Evolutionary conservation across 768 basidiomycete species (phyloP).

Genomic region (Pleurotus tuber-regium): DNA sequence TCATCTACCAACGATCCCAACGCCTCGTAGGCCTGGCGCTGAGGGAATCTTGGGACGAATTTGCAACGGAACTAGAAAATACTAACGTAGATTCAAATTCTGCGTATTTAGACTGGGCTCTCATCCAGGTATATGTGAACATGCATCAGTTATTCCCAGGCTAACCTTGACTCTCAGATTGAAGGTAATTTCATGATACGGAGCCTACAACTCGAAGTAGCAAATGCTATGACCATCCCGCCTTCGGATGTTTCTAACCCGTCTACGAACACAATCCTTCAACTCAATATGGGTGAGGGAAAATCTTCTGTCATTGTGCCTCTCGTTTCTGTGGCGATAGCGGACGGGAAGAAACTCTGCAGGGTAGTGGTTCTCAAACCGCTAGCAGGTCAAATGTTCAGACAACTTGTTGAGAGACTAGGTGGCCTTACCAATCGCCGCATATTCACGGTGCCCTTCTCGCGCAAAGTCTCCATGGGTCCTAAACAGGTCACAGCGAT

Average conservation of each 20-base stretch:
- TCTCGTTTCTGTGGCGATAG: slow-evolving; percentile 34
- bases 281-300: slow-evolving; percentile 61
- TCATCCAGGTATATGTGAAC: slow-evolving; percentile 35
- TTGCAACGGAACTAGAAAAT: slow-evolving; percentile 26
- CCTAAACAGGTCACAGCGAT: slow-evolving; percentile 21
- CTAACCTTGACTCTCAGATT: slow-evolving; percentile 28
- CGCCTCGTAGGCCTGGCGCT: slow-evolving; percentile 27
- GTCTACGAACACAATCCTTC: slow-evolving; percentile 34
- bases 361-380: slow-evolving; percentile 52
- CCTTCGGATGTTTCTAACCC: slow-evolving; percentile 11
- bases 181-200: slow-evolving; percentile 43
- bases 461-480: slow-evolving; percentile 31
- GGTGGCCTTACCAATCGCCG: slow-evolving; percentile 43
- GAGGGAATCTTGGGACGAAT: slow-evolving; percentile 25
- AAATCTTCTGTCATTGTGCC: slow-evolving; percentile 55
- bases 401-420: slow-evolving; percentile 40
- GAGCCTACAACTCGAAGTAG: slow-evolving; percentile 38
- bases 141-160: neutral
- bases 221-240: slow-evolving; percentile 46
- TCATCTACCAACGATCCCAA: slow-evolving; percentile 35
- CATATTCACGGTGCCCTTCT: slow-evolving; percentile 50
- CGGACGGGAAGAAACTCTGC: slow-evolving; percentile 40
- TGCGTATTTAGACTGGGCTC: slow-evolving; percentile 36
- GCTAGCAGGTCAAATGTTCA: slow-evolving; percentile 46
- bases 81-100: slow-evolving; percentile 15